Evolutionary conservation across 768 basidiomycete genomes (phyloP), one percentile per base, ranked within the genome.

Genomic region (Fibroporia radiculosa): DNA sequence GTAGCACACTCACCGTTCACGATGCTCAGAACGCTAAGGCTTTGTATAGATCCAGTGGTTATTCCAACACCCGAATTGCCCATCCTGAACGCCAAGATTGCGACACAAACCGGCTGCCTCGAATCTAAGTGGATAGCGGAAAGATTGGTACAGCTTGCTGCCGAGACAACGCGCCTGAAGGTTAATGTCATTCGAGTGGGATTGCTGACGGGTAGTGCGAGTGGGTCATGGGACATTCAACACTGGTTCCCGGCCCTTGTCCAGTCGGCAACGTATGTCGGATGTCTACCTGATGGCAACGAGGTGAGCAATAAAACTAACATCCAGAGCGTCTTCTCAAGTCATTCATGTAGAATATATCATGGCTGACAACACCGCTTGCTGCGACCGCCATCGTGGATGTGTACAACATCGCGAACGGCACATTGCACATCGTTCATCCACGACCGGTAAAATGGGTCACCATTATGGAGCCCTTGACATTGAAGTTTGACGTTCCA

Each of bases 91-190:
- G 53, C 67, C 0, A 44, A 50, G 2, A 50, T 64, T n/a, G 66
- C 71, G 1, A 42, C 63, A 2, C 70, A 70, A 1, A 49, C 45
- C 13, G 75, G 75, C 0, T 77, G 77, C 38, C 63, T 69, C 11
- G 73, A 74, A 45, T 56, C 62, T 0, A 78, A 78, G 53, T 75
- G 69, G 47, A 48, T 66, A 3, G 59, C 63, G 0, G 73, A 75
- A 48, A 49, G 57, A 4, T 12, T 43, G 12, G 58, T 72, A 22
- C 52, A 72, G 8, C 38, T 54, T n/a, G 46, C 37, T 1, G 70
- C 66, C 0, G 52, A 56, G 1, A 45, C 60, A 24, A 22, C 27
- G 8, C 64, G 66, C 1, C 31, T 54, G 0, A 48, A 73, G 4
- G 46, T 48, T 1, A 49, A 63, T 2, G 45, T 66, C 12, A 59